Conservation (phyloP, 1,284 basidiomycete species). For the Naganishia sp. region DNA sequence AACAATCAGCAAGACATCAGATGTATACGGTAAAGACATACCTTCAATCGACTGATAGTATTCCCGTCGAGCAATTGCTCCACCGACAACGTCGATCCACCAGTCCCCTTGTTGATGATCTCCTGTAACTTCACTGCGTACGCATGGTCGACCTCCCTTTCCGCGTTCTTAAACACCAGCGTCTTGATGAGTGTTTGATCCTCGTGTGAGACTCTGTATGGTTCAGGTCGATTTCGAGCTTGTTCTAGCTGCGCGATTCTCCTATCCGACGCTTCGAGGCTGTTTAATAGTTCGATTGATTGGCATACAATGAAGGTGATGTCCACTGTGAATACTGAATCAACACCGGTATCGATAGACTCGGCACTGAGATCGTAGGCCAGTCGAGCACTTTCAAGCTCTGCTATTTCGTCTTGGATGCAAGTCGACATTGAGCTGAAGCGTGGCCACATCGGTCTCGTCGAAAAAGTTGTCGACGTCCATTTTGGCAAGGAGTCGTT, state of each 20-base stretch:
- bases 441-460: constrained; percentile 15
- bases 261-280: constrained; percentile 20
- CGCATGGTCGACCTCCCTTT: neutral
- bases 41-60: constrained; percentile 17
- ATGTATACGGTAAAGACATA: neutral
- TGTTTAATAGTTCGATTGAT: constrained; percentile 4
- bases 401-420: constrained; percentile 19
- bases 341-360: neutral
- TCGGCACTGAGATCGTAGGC: constrained; percentile 14
- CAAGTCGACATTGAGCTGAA: constrained; percentile 17
- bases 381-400: constrained; percentile 17
- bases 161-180: constrained; percentile 4
- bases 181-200: constrained; percentile 5
- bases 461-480: constrained; percentile 16
- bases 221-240: constrained; percentile 9
- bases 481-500: neutral
- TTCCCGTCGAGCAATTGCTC: constrained; percentile 7
- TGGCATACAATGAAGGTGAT: constrained; percentile 17
- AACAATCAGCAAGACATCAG: neutral
- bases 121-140: neutral
- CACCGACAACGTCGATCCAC: neutral
- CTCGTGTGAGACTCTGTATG: constrained; percentile 16
- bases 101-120: constrained; percentile 1
- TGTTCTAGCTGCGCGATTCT: constrained; percentile 20
- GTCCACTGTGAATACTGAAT: constrained; percentile 10